phyloP scores from a whole-genome alignment of 371 early-diverging fungal species.

The Mortierella sp. region DNA sequence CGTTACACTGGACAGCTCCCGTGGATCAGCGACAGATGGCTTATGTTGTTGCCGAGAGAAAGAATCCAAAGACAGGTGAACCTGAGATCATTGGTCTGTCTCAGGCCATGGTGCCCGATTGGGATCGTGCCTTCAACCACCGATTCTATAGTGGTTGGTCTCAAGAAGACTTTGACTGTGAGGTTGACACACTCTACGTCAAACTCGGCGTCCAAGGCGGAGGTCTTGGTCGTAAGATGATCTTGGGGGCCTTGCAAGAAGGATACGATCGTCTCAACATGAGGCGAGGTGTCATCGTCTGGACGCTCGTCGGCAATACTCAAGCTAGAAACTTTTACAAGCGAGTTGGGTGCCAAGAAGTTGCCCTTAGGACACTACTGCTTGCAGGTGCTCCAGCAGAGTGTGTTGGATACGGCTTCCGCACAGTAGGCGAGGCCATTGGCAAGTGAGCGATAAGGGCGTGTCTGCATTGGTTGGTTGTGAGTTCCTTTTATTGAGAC shows the following conservation, averaged over 20 bases:
- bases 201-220: slow-evolving; percentile 49
- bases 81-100: slow-evolving; percentile 42
- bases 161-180: slow-evolving; percentile 41
- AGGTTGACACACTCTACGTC: slow-evolving; percentile 50
- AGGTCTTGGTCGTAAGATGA: slow-evolving; percentile 40
- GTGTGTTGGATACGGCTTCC: slow-evolving; percentile 37
- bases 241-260: slow-evolving; percentile 38
- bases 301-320: slow-evolving; percentile 35
- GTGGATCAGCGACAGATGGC: slow-evolving; percentile 34
- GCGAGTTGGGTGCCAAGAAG: slow-evolving; percentile 36
- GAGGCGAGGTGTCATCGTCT: slow-evolving; percentile 38
- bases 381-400: slow-evolving; percentile 22
- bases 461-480: neutral
- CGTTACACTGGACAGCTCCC: slow-evolving; percentile 17
- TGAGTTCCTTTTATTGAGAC: neutral
- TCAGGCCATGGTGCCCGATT: slow-evolving; percentile 35
- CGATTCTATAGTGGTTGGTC: slow-evolving; percentile 34
- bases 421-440: slow-evolving; percentile 23
- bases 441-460: slow-evolving; percentile 4
- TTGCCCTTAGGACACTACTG: slow-evolving; percentile 26
- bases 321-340: slow-evolving; percentile 35
- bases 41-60: slow-evolving; percentile 41
- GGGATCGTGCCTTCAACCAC: slow-evolving; percentile 42
- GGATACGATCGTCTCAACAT: slow-evolving; percentile 41
- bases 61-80: slow-evolving; percentile 14